These are phyloP conservation scores for Camelina neglecta DNA, from an alignment of 345 rosid species.

Conservation along the genomic window DNA sequence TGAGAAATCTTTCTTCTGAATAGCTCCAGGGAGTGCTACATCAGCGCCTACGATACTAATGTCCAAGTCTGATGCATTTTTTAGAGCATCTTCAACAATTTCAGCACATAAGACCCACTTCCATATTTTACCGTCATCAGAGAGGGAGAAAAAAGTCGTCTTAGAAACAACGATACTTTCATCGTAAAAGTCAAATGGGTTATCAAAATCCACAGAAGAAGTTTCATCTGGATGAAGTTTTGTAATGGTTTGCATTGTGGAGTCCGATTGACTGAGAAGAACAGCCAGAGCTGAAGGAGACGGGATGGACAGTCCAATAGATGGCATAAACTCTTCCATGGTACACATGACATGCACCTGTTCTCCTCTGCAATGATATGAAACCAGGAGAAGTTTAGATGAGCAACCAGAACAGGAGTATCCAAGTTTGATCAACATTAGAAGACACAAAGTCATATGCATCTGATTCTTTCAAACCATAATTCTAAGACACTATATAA, in stretches of 20 bases:
- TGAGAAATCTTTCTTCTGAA: conserved; percentile 42
- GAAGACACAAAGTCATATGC: conserved; percentile 20
- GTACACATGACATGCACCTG: conserved; percentile 82
- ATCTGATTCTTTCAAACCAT: conserved; percentile 25
- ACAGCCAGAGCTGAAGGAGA: conserved; percentile 77
- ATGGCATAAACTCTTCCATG: conserved; percentile 90
- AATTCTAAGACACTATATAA: conserved; percentile 5
- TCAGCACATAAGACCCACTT: conserved; percentile 89
- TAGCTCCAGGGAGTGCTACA: conserved; percentile 39
- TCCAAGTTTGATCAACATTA: conserved; percentile 39
- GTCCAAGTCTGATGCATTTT: conserved; percentile 44
- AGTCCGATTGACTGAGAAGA: conserved; percentile 70
- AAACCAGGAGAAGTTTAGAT: conserved; percentile 41
- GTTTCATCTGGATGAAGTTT: conserved; percentile 63
- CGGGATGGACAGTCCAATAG: conserved; percentile 79
- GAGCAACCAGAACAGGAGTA: conserved; percentile 19
- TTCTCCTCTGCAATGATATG: conserved; percentile 70
- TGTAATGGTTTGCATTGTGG: conserved; percentile 77
- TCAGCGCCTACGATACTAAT: conserved; percentile 42
- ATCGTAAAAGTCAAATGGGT: conserved; percentile 85
- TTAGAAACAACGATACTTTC: conserved; percentile 71
- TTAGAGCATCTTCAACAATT: conserved; percentile 62
- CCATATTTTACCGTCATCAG: conserved; percentile 97
- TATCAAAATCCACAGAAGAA: conserved; percentile 66
- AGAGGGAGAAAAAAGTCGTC: conserved; percentile 76